Evolutionary conservation across 2,329 filamentous ascomycete genomes (phyloP).

Genomic region (Claviceps sp.): DNA sequence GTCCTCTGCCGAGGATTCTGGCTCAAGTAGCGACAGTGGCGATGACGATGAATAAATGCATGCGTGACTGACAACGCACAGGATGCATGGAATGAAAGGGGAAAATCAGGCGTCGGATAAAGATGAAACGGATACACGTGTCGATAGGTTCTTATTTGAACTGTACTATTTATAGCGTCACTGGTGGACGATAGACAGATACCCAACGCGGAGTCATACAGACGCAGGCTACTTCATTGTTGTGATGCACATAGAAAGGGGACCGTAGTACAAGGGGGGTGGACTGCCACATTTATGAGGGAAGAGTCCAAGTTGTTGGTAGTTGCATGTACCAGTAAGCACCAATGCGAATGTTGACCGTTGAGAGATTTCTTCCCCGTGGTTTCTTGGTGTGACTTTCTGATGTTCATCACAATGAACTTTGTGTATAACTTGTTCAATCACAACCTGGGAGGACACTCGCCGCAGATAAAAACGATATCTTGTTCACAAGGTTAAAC

Average conservation of each 20-base stretch:
- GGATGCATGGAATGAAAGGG: neutral
- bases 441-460: slow-evolving; percentile 52
- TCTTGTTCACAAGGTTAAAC: slow-evolving; percentile 73
- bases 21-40: slow-evolving; percentile 14
- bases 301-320: too few species aligned
- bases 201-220: slow-evolving; percentile 3
- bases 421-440: too few species aligned
- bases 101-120: neutral
- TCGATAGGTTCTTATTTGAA: neutral
- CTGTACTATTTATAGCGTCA: slow-evolving; percentile 7
- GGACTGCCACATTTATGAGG: too few species aligned
- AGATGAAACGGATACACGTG: neutral
- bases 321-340: neutral
- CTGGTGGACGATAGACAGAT: slow-evolving; percentile 5
- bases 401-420: too few species aligned
- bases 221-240: neutral
- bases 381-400: too few species aligned
- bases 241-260: too few species aligned
- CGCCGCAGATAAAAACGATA: slow-evolving; percentile 86
- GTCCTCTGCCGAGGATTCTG: slow-evolving; percentile 21
- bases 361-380: too few species aligned
- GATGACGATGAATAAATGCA: slow-evolving; percentile 4
- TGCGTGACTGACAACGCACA: neutral
- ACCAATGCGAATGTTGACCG: neutral
- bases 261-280: too few species aligned